phyloP scores from a whole-genome alignment of 306 rosid genomes.

The Cicer judaicum region DNA sequence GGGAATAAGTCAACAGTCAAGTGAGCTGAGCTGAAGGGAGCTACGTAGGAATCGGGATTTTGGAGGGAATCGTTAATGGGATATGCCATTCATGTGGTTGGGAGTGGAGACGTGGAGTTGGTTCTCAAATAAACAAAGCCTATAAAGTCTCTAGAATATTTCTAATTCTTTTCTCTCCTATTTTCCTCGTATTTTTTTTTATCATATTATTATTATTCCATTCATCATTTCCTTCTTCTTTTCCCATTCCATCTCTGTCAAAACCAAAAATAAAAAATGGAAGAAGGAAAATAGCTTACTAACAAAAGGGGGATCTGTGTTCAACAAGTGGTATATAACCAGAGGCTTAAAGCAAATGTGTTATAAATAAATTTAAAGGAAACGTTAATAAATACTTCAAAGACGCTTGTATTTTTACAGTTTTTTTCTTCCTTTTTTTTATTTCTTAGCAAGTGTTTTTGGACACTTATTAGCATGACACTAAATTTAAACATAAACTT shows the following conservation, averaged over 20 bases:
- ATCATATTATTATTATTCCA: not conserved
- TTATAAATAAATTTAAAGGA: too few species aligned
- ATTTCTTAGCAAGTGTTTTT: too few species aligned
- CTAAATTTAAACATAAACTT: not conserved
- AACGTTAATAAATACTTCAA: too few species aligned
- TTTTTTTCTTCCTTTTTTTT: too few species aligned
- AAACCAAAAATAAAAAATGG: not conserved
- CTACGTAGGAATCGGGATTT: conserved; percentile 6
- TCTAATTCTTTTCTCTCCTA: not conserved
- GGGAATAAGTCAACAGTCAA: conserved; percentile 13
- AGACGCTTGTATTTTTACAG: too few species aligned
- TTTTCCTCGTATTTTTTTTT: not conserved
- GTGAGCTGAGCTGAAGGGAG: not conserved
- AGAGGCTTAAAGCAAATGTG: not conserved
- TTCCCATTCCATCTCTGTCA: not conserved
- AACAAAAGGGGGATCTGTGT: not conserved
- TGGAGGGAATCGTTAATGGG: conserved; percentile 43
- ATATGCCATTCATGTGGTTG: conserved; percentile 38
- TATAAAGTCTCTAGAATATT: not conserved
- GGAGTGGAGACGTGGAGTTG: not conserved
- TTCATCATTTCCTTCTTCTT: not conserved
- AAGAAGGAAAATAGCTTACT: not conserved
- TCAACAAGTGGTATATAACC: not conserved
- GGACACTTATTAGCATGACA: too few species aligned
- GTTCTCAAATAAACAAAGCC: conserved; percentile 10